Evolutionary conservation across 2,329 filamentous ascomycete species (phyloP), one percentile per base, ranked within the genome.

Genomic region (Nothophoma quercina): DNA sequence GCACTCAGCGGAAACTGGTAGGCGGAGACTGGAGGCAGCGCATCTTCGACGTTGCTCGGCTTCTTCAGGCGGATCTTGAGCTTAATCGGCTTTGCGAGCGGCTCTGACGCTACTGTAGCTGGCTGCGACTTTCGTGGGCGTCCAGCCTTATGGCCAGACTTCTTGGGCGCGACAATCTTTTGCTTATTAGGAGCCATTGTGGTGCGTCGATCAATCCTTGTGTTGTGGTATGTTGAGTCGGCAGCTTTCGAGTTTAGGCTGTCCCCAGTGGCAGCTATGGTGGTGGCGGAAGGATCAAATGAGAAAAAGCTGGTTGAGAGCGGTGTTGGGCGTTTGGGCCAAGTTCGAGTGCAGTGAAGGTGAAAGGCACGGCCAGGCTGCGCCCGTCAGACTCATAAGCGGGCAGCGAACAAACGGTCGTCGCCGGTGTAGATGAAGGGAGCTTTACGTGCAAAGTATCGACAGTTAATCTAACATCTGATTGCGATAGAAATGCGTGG

Each of bases 151-250:
- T 26, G 35, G 13, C 47, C 23, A 21, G 30, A 5, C 25, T 28
- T n/a, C 36, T 26, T 42, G 26, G 32, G n/a, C 13, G 25, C 25
- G n/a, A 55, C n/a, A 7, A 45, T 12, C 15, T 40, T 55, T 13
- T 50, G 51, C 29, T 32, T 49, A 10, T 36, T 38, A 25, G 32
- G 43, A 8, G 43, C 25, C 43, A 53, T 53, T 32, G 34, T 1
- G 10, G n/a, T 18, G 25, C 25, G 12, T n/a, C n/a, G n/a, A n/a
- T n/a, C n/a, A 26, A 12, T 26, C 7, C 12, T 12, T 26, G 19
- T 36, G 12, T 36, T 5, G 6, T 8, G 21, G 19, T 12, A n/a
- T n/a, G n/a, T n/a, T n/a, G n/a, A n/a, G n/a, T n/a, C n/a, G n/a
- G n/a, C n/a, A n/a, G n/a, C n/a, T n/a, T n/a, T n/a, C n/a, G n/a